Evolutionary conservation across 2,329 filamentous ascomycete genomes (phyloP), one percentile per base, ranked within the genome.

Genomic region (Dichotomopilus funicola): DNA sequence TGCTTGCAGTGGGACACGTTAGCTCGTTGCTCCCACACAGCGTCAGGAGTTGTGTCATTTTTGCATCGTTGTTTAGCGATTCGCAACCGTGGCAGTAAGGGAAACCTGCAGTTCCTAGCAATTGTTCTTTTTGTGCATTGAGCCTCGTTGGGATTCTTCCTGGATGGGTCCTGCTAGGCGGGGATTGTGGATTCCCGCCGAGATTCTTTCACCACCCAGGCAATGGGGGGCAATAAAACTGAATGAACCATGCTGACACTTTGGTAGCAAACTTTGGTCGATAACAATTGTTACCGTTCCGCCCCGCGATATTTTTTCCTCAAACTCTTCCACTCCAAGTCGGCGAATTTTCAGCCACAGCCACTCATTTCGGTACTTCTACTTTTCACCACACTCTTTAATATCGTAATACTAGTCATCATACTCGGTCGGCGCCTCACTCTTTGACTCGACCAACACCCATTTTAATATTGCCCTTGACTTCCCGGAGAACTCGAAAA

Each of bases 1-100:
- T 72, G 72, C 68, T 67, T 70, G 68, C 67, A 67, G 76, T 79
- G 77, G 80, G 79, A 83, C 78, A 81, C 80, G 79, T 83, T 83
- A 78, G 73, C 78, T 83, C 80, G 80, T 80, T 78, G 74, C 77
- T 82, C 79, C 76, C 76, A 75, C 52, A 67, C 68, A 67, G 68
- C 70, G 68, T 73, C 70, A 74, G 74, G 73, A 74, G 75, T 73
- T 75, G 68, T 73, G 71, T 74, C 73, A 75, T 31, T 61, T 73
- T 70, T 74, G 69, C 70, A 69, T 71, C 70, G 69, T 70, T 72
- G 71, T 55, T 57, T 62, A 49, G 65, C 66, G 64, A 64, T 66
- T 63, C 64, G 67, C 63, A 67, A 75, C 70, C 70, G 71, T 76
- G 73, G 73, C 73, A 76, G 79, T 82, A 81, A 80, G 80, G 70